A percentile compares a stretch with the other conserved stretches of the same genome.
Conservation (phyloP, 257 asterid species). For the Solanum rostratum region DNA sequence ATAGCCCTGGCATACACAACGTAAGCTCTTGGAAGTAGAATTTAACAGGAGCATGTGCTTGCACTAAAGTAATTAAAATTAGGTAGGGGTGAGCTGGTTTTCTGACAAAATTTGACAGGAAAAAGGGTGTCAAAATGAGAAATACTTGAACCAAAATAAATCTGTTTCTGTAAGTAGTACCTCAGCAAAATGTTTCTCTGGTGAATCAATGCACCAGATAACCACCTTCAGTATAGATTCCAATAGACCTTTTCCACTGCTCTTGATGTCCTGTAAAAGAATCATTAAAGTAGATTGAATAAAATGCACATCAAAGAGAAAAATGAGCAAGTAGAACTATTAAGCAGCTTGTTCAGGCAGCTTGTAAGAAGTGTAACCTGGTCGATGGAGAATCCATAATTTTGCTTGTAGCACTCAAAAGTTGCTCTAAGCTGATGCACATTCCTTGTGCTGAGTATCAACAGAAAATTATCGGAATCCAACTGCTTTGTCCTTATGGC, state of each 20-base stretch:
- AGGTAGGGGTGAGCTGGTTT: not conserved
- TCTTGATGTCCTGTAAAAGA: constrained; percentile 41
- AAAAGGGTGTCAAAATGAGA: not conserved
- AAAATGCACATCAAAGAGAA: not conserved
- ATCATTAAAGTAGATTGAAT: not conserved
- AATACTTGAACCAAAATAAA: not conserved
- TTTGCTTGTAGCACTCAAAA: constrained; percentile 42
- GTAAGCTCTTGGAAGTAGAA: not conserved
- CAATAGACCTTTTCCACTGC: constrained; percentile 40
- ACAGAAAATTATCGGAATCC: constrained; percentile 31
- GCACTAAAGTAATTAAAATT: not conserved
- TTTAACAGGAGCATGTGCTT: not conserved
- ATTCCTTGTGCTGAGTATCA: constrained; percentile 56
- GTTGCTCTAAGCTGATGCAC: constrained; percentile 57
- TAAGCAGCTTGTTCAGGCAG: not conserved
- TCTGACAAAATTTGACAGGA: not conserved
- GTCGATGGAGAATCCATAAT: constrained; percentile 45
- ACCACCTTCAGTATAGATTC: constrained; percentile 49
- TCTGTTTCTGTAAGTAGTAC: constrained; percentile 13
- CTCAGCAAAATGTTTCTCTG: constrained; percentile 84
- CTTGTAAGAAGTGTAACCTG: constrained; percentile 21
- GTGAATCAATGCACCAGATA: constrained; percentile 60
- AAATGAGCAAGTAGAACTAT: not conserved
- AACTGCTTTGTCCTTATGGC: constrained; percentile 34
- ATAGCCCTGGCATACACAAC: not conserved